phyloP scores from a whole-genome alignment of 2,329 filamentous ascomycete genomes.

The Paecilomyces dactylethromorphus region DNA sequence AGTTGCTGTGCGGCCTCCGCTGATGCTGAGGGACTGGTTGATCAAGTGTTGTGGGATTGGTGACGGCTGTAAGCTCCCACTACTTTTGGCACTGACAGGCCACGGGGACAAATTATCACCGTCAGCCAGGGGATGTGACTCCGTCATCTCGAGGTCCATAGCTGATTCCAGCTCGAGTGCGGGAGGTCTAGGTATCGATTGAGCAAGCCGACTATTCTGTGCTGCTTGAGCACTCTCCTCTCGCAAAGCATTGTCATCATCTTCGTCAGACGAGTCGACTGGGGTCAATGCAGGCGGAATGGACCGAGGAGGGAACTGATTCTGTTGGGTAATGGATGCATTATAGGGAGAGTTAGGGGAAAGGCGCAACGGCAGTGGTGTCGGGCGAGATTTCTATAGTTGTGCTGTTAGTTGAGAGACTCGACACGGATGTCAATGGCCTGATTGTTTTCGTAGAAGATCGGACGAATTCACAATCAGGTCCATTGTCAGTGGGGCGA shows the following conservation, averaged over 20 bases:
- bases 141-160: slow-evolving; percentile 24
- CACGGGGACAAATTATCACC: slow-evolving; percentile 15
- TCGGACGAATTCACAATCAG: not conserved
- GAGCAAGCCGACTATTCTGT: slow-evolving; percentile 1
- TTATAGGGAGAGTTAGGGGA: slow-evolving; percentile 16
- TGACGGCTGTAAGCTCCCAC: slow-evolving; percentile 17
- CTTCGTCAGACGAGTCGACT: slow-evolving; percentile 30
- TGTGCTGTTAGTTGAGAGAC: slow-evolving; percentile 6
- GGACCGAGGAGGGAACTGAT: slow-evolving; percentile 9
- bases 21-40: slow-evolving; percentile 24
- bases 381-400: slow-evolving; percentile 22
- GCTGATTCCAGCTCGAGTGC: slow-evolving; percentile 8
- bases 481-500: not conserved
- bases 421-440: not conserved
- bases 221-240: slow-evolving; percentile 4
- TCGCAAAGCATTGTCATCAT: slow-evolving; percentile 14
- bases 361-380: slow-evolving; percentile 21
- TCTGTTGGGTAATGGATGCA: slow-evolving; percentile 10
- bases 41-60: slow-evolving; percentile 23
- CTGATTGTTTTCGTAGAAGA: not conserved
- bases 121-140: slow-evolving; percentile 10
- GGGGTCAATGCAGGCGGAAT: slow-evolving; percentile 25
- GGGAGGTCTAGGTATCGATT: slow-evolving; percentile 4
- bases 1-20: slow-evolving; percentile 19
- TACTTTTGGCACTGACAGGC: slow-evolving; percentile 12